Base-by-base conservation (phyloP, 176 grass and related monocot species). In the Rhynchospora pubera region DNA sequence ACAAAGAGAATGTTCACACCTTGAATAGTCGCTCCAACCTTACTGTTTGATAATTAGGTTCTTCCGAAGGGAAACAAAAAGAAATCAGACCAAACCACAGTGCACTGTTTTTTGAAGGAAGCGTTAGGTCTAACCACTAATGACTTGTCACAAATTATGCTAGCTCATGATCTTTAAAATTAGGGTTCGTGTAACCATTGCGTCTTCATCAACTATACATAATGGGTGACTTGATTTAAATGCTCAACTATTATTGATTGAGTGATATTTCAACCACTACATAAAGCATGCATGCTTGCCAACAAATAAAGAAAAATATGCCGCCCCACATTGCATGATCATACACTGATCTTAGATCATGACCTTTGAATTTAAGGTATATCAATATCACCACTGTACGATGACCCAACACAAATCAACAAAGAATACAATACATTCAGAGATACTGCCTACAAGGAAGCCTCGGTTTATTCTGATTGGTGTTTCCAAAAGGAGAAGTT, bases 261-360 rank as follows among this genome's bases (percentile, higher is more conserved):
- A 81, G 19, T 65, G 78, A 81, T 81, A 81, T 81, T 81, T 80
- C 21, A 81, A 81, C 79, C n/a, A 65, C 79, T 64, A 73, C 30
- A 81, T 81, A 81, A 81, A 81, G 0, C 42, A 81, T 79, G 74
- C 50, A 44, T 46, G 58, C 77, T 62, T 30, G 71, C 71, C 71
- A 75, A 75, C 71, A 62, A 65, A 63, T 63, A 81, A 81, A 81
- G 62, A 81, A 81, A 64, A 61, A 79, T 79, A 12, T 19, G 43
- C 42, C 8, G n/a, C 68, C 68, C 24, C 75, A 78, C 65, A 19
- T 45, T 56, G 15, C 75, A 78, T 77, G 43, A 34, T 70, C 14
- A 16, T 66, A 18, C 4, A 69, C 6, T 69, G 15, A 19, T 19
- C 14, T 44, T 19, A n/a, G 15, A 44, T 67, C 24, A 67, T 42